phyloP scores from a whole-genome alignment of 805 yeast species.

The Candida suzukii region DNA sequence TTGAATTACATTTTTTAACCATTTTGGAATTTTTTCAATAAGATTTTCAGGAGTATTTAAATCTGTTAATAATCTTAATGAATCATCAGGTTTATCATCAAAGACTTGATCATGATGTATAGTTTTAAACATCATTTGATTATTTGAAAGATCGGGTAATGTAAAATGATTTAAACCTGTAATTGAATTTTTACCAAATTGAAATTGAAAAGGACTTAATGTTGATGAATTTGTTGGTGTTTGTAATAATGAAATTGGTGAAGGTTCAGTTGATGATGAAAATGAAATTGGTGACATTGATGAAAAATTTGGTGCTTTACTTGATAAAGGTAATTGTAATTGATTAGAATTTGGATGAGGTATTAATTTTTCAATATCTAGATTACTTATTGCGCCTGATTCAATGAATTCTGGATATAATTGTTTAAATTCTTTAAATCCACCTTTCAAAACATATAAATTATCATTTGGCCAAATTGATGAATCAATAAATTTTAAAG shows the following conservation, averaged over 20 bases:
- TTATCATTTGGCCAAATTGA: constrained; percentile 24
- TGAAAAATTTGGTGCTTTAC: no score
- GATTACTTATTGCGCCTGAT: constrained; percentile 9
- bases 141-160: constrained; percentile 36
- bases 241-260: background rate
- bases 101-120: constrained; percentile 48
- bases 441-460: constrained; percentile 34
- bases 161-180: constrained; percentile 42
- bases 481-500: constrained; percentile 38
- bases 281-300: background rate
- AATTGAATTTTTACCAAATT: constrained; percentile 6
- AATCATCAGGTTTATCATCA: constrained; percentile 17
- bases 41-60: constrained; percentile 9
- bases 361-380: no score
- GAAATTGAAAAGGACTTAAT: background rate
- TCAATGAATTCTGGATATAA: constrained; percentile 21
- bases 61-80: constrained; percentile 18
- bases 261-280: background rate
- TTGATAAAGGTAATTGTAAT: background rate
- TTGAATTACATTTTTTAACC: constrained; percentile 39
- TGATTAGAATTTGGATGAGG: no score
- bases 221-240: background rate
- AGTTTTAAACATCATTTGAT: constrained; percentile 37
- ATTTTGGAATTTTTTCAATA: constrained; percentile 35
- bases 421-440: constrained; percentile 30